Conservation (phyloP, 2,329 filamentous ascomycete genomes). For the Fusarium clavum region DNA sequence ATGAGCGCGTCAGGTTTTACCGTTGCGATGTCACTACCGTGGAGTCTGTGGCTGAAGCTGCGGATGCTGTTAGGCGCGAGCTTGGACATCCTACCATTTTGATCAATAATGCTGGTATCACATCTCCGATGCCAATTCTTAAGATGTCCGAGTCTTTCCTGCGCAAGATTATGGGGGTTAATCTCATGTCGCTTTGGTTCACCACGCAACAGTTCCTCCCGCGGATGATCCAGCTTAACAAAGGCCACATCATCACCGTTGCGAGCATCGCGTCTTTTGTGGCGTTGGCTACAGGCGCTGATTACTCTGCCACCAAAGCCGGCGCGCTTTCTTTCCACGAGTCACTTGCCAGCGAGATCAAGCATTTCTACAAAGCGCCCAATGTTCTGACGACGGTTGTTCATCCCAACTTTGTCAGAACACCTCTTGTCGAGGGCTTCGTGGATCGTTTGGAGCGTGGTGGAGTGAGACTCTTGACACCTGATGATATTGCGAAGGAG, state of each 20-base stretch:
- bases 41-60: slow-evolving; percentile 58
- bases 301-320: slow-evolving; percentile 75
- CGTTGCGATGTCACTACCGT: slow-evolving; percentile 56
- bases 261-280: slow-evolving; percentile 73
- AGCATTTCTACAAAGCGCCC: slow-evolving; percentile 68
- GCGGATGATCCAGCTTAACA: slow-evolving; percentile 69
- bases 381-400: slow-evolving; percentile 73
- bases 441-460: slow-evolving; percentile 43
- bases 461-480: slow-evolving; percentile 48
- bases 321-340: slow-evolving; percentile 76
- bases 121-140: slow-evolving; percentile 69
- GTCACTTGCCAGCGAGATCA: slow-evolving; percentile 66
- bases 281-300: slow-evolving; percentile 69
- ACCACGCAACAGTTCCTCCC: slow-evolving; percentile 75
- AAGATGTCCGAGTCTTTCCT: slow-evolving; percentile 65
- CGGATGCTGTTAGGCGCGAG: slow-evolving; percentile 52
- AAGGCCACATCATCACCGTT: slow-evolving; percentile 78
- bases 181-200: slow-evolving; percentile 73
- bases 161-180: slow-evolving; percentile 75
- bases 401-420: slow-evolving; percentile 66
- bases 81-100: slow-evolving; percentile 74
- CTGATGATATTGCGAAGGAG: slow-evolving; percentile 54
- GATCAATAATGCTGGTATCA: slow-evolving; percentile 77
- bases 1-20: slow-evolving; percentile 48
- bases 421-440: slow-evolving; percentile 56